Evolutionary conservation across 768 basidiomycete species (phyloP).

Genomic region (Pleurotus platypus): DNA sequence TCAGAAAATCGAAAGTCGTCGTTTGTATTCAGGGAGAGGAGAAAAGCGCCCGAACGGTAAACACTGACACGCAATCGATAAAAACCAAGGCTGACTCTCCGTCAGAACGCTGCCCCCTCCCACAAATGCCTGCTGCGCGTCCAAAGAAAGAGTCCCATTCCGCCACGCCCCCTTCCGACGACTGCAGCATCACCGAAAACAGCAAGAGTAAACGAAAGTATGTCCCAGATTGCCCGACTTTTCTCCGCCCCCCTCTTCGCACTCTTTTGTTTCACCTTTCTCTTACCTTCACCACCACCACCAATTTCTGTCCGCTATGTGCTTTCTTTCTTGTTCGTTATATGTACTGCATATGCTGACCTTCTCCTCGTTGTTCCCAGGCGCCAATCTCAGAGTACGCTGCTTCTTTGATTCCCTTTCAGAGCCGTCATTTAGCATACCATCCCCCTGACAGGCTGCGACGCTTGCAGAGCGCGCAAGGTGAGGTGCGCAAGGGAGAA

Average conservation of each 20-base stretch:
- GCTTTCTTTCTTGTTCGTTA: neutral
- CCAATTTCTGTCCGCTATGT: constrained; percentile 15
- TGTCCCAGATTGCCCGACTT: constrained; percentile 49
- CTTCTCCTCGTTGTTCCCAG: constrained; percentile 36
- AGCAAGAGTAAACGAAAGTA: constrained; percentile 80
- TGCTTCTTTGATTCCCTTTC: constrained; percentile 10
- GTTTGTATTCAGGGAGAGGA: constrained; percentile 31
- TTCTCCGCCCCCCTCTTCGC: constrained; percentile 47
- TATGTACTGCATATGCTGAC: constrained; percentile 23
- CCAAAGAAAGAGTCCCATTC: constrained; percentile 64
- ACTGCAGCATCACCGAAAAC: constrained; percentile 57
- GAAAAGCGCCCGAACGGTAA: constrained; percentile 35
- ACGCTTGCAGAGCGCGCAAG: constrained; percentile 84
- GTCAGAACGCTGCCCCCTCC: constrained; percentile 23
- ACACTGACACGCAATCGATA: constrained; percentile 30
- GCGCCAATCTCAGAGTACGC: constrained; percentile 83
- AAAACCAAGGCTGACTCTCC: constrained; percentile 19
- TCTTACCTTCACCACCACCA: constrained; percentile 33
- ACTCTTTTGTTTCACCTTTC: constrained; percentile 34
- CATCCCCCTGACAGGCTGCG: constrained; percentile 55
- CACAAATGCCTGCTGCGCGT: constrained; percentile 62
- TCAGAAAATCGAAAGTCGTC: constrained; percentile 25
- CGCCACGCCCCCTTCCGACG: constrained; percentile 65
- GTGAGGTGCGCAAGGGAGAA: constrained; percentile 82
- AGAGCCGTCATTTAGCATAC: constrained; percentile 13